Evolutionary conservation across 2,329 filamentous ascomycete species (phyloP).

Genomic region (Gyromitra esculenta): DNA sequence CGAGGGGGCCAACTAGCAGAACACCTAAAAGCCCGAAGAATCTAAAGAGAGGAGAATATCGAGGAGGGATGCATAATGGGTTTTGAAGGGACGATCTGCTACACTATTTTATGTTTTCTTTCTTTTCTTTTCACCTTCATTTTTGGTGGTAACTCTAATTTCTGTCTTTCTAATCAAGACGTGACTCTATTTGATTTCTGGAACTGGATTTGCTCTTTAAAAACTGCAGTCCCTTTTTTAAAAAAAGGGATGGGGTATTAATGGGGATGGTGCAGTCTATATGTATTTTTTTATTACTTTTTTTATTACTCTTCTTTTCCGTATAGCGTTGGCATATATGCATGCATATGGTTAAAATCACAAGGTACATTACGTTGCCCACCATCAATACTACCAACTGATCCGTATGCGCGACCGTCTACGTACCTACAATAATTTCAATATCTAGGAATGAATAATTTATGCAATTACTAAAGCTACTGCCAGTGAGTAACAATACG

Average conservation of each 20-base stretch:
- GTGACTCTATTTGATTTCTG: slow-evolving; percentile 1
- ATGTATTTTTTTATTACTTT: slow-evolving; percentile 1
- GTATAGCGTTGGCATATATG: not conserved
- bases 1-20: slow-evolving; percentile 49
- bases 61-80: slow-evolving; percentile 32
- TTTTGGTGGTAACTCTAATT: slow-evolving; percentile 14
- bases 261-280: not conserved
- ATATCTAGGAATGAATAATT: too few relatives aligned
- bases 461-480: too few relatives aligned
- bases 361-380: not conserved
- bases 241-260: not conserved
- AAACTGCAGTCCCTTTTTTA: not conserved
- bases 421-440: too few relatives aligned
- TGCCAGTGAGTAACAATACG: too few relatives aligned
- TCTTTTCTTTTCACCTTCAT: slow-evolving; percentile 7
- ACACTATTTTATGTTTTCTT: slow-evolving; percentile 31
- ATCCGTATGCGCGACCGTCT: too few relatives aligned
- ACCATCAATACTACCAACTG: not conserved
- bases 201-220: not conserved
- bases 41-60: slow-evolving; percentile 40
- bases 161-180: slow-evolving; percentile 24
- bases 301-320: not conserved
- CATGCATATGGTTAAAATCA: not conserved
- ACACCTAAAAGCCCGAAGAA: slow-evolving; percentile 50
- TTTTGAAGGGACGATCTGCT: slow-evolving; percentile 40